Base-by-base conservation (phyloP, 2,329 filamentous ascomycete species). In the Hypocrella siamensis region DNA sequence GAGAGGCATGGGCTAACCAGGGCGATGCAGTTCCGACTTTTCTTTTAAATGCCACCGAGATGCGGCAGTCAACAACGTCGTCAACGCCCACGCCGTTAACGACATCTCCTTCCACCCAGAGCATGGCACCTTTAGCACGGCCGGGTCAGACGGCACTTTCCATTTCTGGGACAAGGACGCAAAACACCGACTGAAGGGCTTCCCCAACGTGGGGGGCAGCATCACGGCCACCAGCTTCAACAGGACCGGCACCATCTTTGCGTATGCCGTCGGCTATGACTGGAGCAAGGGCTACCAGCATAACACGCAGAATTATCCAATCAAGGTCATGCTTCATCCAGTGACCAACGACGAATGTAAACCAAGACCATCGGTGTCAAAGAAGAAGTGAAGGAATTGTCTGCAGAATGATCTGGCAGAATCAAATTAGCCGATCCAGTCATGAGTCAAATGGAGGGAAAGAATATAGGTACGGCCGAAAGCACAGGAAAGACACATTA, bases 1-100 rank as follows among this genome's bases (percentile, higher is more conserved):
- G 11, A n/a, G n/a, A n/a, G n/a, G n/a, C n/a, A n/a, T n/a, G n/a
- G n/a, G n/a, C n/a, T n/a, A n/a, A n/a, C n/a, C n/a, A n/a, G n/a
- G 15, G 9, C 25, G 15, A 14, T 26, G 9, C 6, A 79, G 76
- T 46, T 80, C 78, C 48, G 96, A 98, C 63, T 98, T 98, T 65
- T 93, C 84, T 26, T 98, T 98, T 75, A 96, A 96, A 60, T 98
- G 90, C 58, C 90, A 98, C 56, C 85, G 90, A 36, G 83, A 93
- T 46, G 71, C 74, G 5, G 73, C 80, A 2, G 60, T 74, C 35
- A 72, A 71, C 47, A 86, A 84, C 56, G 63, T 79, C 41, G 83
- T 81, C 45, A 90, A 88, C 49, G 90, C 96, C 45, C 90, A 86
- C 63, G 78, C 85, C 2, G 85, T 98, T 50, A 98, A 98, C 60